phyloP scores from a whole-genome alignment of 1,284 basidiomycete species.

The Ustilago loliicola region DNA sequence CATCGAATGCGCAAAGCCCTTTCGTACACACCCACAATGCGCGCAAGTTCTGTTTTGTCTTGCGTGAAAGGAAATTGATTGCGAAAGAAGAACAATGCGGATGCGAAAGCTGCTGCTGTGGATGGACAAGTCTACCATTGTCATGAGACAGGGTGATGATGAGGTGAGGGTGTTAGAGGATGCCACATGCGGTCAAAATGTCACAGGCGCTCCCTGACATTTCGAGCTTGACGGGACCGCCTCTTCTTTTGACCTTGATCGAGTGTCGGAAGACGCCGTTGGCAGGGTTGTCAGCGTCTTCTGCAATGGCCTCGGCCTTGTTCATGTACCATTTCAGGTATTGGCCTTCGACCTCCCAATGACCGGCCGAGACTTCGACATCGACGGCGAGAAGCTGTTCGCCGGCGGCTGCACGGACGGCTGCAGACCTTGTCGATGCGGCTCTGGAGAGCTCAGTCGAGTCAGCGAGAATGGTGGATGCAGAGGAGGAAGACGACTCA shows the following conservation, averaged over 20 bases:
- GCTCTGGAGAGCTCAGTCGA: constrained; percentile 25
- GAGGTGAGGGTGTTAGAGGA: constrained; percentile 15
- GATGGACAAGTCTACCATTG: background rate
- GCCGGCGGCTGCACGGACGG: background rate
- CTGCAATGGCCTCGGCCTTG: constrained; percentile 41
- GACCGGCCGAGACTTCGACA: constrained; percentile 76
- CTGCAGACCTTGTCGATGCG: constrained; percentile 15
- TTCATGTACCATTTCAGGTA: constrained; percentile 85
- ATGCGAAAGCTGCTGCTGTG: background rate
- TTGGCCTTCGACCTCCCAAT: constrained; percentile 79
- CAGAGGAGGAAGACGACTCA: constrained; percentile 20
- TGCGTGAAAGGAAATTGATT: background rate
- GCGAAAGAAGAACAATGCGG: background rate
- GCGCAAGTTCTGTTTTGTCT: background rate
- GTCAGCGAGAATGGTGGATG: constrained; percentile 31
- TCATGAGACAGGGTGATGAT: background rate
- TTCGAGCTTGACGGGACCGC: constrained; percentile 41
- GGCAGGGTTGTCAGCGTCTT: constrained; percentile 26
- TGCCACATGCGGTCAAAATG: constrained; percentile 39
- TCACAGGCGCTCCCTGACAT: constrained; percentile 48
- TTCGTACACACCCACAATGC: constrained; percentile 1
- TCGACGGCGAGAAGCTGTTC: constrained; percentile 70
- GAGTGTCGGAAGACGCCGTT: constrained; percentile 42
- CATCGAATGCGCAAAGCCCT: constrained; percentile 16
- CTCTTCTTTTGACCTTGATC: constrained; percentile 42